These are phyloP conservation scores for Vitis hybrid DNA, from an alignment of 177 flowering plant species.

Conservation along the genomic window DNA sequence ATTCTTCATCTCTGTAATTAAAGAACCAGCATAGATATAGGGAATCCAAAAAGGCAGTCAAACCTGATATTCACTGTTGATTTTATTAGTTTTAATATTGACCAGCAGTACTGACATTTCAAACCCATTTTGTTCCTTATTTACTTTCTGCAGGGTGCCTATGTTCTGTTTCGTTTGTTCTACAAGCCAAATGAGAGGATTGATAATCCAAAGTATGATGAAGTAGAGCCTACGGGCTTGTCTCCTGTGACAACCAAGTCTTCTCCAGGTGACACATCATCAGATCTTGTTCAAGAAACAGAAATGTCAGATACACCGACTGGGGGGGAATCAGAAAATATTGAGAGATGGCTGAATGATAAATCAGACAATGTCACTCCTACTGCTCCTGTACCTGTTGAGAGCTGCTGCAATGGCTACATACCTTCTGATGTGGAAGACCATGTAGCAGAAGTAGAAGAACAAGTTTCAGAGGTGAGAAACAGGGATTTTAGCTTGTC, in stretches of 20 bases:
- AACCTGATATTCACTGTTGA: neutral
- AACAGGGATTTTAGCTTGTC: neutral
- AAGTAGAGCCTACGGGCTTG: conserved; percentile 29
- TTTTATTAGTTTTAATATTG: neutral
- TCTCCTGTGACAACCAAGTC: conserved; percentile 36
- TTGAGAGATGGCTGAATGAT: conserved; percentile 25
- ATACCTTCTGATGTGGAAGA: conserved; percentile 35
- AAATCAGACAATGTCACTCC: conserved; percentile 20
- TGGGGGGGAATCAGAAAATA: conserved; percentile 20
- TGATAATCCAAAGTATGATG: conserved; percentile 36
- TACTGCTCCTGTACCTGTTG: conserved; percentile 17
- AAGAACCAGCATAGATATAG: too few relatives aligned
- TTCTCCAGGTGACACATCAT: conserved; percentile 41
- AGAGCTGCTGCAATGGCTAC: conserved; percentile 27
- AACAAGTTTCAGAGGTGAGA: conserved; percentile 25
- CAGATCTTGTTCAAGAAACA: conserved; percentile 35
- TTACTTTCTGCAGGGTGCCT: conserved; percentile 31
- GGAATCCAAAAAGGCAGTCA: too few relatives aligned
- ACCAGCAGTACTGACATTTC: neutral
- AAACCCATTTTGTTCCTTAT: conserved; percentile 4
- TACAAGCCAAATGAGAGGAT: conserved; percentile 36
- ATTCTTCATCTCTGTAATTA: too few relatives aligned
- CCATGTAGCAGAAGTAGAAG: conserved; percentile 27
- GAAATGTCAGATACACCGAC: conserved; percentile 13
- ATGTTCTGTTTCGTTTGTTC: conserved; percentile 55